Evolutionary conservation across 2,329 filamentous ascomycete species (phyloP), one percentile per base, ranked within the genome.

Genomic region (Scedosporium dehoogii): DNA sequence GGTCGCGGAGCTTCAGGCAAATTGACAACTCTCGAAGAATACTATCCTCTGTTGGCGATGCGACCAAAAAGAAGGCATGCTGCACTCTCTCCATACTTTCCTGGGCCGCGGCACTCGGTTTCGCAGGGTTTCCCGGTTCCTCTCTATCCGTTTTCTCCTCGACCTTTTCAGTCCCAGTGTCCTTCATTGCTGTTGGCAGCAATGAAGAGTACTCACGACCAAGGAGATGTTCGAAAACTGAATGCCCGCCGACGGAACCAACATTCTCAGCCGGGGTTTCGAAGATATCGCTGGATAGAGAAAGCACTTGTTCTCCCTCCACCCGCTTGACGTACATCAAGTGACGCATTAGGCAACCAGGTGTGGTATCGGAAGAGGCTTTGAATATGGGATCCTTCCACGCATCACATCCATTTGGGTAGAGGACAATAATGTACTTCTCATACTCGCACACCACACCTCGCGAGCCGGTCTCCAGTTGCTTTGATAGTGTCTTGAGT

Each of bases 11-110:
- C 5, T 71, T 72, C 9, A 85, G 67, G 80, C 81, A 85, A 18
- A 71, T 69, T 29, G 68, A 72, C 2, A 83, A n/a, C 7, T 78
- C 73, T 7, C 70, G 65, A 18, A 72, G 71, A 44, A 75, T 73
- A 10, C 71, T 62, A 6, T 66, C 63, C 29, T 72, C 71, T 2
- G 73, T 71, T 0, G 68, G 66, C 0, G 82, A 81, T 59, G 84
- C 84, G 2, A 78, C 71, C 1, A 85, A 68, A 64, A 78, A 84
- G 65, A 84, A 79, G 25, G 69, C 70, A 58, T 73, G 70, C 3
- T 70, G 67, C 27, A 66, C 14, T 18, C 44, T 56, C 33, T 38
- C 33, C 12, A 38, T 14, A 10, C 10, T 38, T 38, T 3, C 33
- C 6, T 38, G 33, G 6, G 3, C 33, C 4, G 7, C 12, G 7